Evolutionary conservation across 2,329 filamentous ascomycete species (phyloP).

Genomic region (Plectosphaerella cucumerina): DNA sequence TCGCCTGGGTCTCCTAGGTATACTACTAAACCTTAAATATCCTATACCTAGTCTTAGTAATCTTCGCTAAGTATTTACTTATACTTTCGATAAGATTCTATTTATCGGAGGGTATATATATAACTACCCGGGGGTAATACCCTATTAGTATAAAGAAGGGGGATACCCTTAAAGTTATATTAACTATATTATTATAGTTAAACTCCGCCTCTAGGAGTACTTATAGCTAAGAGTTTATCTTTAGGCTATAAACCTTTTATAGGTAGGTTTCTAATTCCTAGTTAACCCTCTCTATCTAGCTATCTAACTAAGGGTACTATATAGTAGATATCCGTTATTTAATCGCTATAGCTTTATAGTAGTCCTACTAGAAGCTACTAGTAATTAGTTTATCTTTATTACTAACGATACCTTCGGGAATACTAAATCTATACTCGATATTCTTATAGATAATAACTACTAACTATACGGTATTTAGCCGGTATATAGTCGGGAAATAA

Average conservation of each 20-base stretch:
- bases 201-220: too few species aligned
- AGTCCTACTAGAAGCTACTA: neutral
- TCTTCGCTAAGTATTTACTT: neutral
- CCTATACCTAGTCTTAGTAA: too few species aligned
- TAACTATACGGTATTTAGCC: neutral
- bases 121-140: neutral
- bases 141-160: too few species aligned
- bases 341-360: neutral
- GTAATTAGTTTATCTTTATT: too few species aligned
- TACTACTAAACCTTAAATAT: too few species aligned
- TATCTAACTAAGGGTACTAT: neutral
- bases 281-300: neutral
- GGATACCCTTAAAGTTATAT: neutral
- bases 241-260: neutral
- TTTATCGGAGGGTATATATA: neutral
- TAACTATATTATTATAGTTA: neutral
- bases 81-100: neutral
- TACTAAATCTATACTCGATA: slow-evolving; percentile 1
- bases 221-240: neutral
- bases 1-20: too few species aligned
- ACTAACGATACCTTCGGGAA: too few species aligned
- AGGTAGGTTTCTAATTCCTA: neutral
- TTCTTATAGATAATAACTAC: slow-evolving; percentile 4
- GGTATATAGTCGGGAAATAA: neutral
- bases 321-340: neutral